Conservation (phyloP, 2,329 filamentous ascomycete species). For the Elsinoe arachidis region DNA sequence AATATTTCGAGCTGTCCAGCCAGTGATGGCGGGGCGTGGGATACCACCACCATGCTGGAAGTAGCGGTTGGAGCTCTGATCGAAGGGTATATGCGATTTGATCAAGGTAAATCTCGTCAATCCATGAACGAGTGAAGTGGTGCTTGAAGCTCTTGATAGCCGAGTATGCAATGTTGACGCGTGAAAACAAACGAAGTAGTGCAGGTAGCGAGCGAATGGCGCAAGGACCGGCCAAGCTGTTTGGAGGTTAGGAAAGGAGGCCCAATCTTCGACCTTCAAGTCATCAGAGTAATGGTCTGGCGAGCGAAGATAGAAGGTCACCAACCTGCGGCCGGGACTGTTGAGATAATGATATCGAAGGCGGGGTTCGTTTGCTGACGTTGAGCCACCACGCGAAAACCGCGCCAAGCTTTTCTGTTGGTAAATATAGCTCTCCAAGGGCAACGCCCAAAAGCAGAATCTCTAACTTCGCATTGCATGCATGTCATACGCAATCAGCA, state of each 20-base stretch:
- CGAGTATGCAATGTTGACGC: background rate
- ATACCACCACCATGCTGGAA: constrained; percentile 69
- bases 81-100: no score
- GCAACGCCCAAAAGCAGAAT: constrained; percentile 9
- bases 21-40: constrained; percentile 64
- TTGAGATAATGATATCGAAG: constrained; percentile 1
- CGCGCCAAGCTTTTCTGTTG: constrained; percentile 10
- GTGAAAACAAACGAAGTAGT: background rate
- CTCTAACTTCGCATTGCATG: background rate
- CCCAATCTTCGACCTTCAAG: background rate
- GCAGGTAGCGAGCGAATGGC: background rate
- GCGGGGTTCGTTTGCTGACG: constrained; percentile 14
- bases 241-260: background rate
- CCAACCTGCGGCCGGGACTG: background rate
- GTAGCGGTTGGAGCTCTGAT: background rate
- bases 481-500: no score
- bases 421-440: constrained; percentile 11
- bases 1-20: constrained; percentile 80
- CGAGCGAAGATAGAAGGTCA: constrained; percentile 1
- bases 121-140: background rate
- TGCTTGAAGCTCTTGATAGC: constrained; percentile 9
- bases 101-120: background rate
- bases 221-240: constrained; percentile 15
- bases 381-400: constrained; percentile 1
- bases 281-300: background rate